Evolutionary conservation across 208 protist species (phyloP).

Genomic region (Blastocrithidia nonstop): DNA sequence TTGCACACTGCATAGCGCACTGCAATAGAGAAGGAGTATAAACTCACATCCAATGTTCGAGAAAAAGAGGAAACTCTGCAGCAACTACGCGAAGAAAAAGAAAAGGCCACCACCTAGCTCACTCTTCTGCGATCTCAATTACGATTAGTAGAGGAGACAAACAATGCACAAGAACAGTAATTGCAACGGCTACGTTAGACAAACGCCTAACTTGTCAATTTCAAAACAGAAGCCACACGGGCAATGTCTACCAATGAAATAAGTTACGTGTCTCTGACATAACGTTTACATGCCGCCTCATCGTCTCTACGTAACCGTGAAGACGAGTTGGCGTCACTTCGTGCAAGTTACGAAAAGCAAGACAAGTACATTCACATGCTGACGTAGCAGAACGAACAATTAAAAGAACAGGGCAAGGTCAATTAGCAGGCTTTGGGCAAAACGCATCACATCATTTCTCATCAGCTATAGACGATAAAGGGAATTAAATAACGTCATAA

Average conservation of each 20-base stretch:
- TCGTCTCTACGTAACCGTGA: slow-evolving; percentile 23
- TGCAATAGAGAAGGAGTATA: slow-evolving; percentile 7
- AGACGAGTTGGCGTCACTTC: slow-evolving; percentile 44
- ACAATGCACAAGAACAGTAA: slow-evolving; percentile 17
- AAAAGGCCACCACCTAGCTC: slow-evolving; percentile 12
- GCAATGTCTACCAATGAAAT: slow-evolving; percentile 64
- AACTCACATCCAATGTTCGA: slow-evolving; percentile 7
- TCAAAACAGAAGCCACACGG: slow-evolving; percentile 36
- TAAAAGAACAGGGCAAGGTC: slow-evolving; percentile 17
- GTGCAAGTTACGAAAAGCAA: slow-evolving; percentile 58
- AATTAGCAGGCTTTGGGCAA: slow-evolving; percentile 38
- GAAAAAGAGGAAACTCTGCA: slow-evolving; percentile 6
- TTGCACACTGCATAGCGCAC: slow-evolving; percentile 6
- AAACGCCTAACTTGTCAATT: slow-evolving; percentile 34
- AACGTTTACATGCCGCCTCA: slow-evolving; percentile 36
- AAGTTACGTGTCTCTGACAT: slow-evolving; percentile 55
- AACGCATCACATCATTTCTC: slow-evolving; percentile 73
- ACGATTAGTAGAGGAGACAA: slow-evolving; percentile 21
- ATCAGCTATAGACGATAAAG: slow-evolving; percentile 64
- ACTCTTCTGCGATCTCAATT: slow-evolving; percentile 20
- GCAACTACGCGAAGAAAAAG: slow-evolving; percentile 3
- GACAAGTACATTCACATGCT: slow-evolving; percentile 64
- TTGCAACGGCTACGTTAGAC: slow-evolving; percentile 31
- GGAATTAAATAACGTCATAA: slow-evolving; percentile 35
- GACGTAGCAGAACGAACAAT: slow-evolving; percentile 50